Conservation (phyloP, 345 rosid genomes). For the Salix dunnii region DNA sequence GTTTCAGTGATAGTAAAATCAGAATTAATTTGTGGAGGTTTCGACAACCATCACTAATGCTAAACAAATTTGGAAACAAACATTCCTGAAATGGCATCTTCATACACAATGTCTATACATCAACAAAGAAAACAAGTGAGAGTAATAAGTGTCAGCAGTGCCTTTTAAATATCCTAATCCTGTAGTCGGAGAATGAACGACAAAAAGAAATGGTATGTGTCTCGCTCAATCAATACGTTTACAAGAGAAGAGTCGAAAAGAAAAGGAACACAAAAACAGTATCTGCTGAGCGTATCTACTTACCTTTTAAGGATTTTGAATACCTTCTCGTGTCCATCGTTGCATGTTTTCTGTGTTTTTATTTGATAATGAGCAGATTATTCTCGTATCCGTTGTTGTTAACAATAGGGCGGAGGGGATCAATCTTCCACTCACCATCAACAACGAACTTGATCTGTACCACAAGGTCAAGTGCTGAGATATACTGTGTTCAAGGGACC, state of each 20-base stretch:
- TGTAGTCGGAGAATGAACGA: not conserved
- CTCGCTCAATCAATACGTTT: not conserved
- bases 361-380: constrained; percentile 66
- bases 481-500: not conserved
- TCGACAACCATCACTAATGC: too few relatives aligned
- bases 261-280: not conserved
- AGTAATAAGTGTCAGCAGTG: not conserved
- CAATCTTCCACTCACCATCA: constrained; percentile 90
- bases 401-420: constrained; percentile 85
- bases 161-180: not conserved
- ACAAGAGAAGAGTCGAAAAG: not conserved
- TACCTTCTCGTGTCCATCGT: not conserved
- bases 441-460: constrained; percentile 85
- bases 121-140: too few relatives aligned
- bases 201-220: not conserved
- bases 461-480: constrained; percentile 12
- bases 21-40: too few relatives aligned
- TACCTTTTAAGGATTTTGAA: not conserved
- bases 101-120: too few relatives aligned
- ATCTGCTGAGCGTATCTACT: not conserved
- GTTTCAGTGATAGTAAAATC: too few relatives aligned
- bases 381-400: constrained; percentile 57
- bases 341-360: constrained; percentile 6
- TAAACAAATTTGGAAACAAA: too few relatives aligned
- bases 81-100: too few relatives aligned